Conservation (phyloP, 148 eudicot genomes). For the Diospyros lotus region DNA sequence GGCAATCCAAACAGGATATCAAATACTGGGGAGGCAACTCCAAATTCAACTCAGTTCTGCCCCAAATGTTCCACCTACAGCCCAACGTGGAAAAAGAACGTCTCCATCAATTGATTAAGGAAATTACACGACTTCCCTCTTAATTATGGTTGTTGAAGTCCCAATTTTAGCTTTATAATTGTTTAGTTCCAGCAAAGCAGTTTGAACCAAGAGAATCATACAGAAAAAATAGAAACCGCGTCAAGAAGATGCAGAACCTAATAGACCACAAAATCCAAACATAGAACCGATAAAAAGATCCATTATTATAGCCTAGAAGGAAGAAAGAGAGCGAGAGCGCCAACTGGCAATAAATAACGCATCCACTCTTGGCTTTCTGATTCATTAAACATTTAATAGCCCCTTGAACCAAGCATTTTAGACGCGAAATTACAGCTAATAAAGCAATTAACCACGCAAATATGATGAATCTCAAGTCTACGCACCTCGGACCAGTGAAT, state of each 20-base stretch:
- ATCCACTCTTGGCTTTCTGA: background rate
- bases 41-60: background rate
- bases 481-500: constrained; percentile 29
- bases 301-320: background rate
- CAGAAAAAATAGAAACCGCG: background rate
- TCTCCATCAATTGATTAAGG: background rate
- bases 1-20: background rate
- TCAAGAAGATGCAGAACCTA: background rate
- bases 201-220: background rate
- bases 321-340: background rate
- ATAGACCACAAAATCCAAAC: background rate
- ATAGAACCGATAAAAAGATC: background rate
- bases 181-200: background rate
- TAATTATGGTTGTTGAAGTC: background rate
- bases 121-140: background rate
- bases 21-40: background rate
- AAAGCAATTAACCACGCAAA: background rate
- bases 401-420: too few species aligned
- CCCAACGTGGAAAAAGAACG: background rate
- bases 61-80: too few species aligned
- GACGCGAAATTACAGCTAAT: background rate
- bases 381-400: background rate
- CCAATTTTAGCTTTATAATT: background rate
- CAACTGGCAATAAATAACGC: background rate
- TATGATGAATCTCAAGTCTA: background rate